A percentile compares a stretch with the other conserved stretches of the same genome.
Conservation (phyloP, 305 asterid genomes). For the Fraxinus angustifolia region DNA sequence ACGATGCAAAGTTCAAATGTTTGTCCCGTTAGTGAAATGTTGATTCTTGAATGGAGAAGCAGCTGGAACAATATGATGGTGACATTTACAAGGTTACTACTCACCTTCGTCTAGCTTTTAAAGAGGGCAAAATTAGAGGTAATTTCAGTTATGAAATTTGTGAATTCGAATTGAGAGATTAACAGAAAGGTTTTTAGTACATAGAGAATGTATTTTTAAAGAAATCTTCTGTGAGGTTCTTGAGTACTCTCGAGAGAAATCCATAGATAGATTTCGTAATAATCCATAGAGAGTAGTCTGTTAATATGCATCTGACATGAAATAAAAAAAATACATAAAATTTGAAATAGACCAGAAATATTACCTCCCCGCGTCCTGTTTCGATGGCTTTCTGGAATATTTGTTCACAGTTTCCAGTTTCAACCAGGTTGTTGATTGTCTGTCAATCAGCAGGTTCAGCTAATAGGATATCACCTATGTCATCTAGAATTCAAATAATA, state of each 20-base stretch:
- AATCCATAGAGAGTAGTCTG: too few species aligned
- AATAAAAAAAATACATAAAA: neutral
- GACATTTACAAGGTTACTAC: neutral
- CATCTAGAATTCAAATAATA: slow-evolving; percentile 2
- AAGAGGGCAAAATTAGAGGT: neutral
- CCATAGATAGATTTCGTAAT: too few species aligned
- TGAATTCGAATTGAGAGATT: neutral
- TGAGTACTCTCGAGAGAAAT: too few species aligned
- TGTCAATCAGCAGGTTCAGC: slow-evolving; percentile 27
- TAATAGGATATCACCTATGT: slow-evolving; percentile 10
- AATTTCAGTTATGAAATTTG: neutral
- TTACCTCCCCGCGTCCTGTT: slow-evolving; percentile 77
- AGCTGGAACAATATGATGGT: neutral
- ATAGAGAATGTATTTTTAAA: too few species aligned
- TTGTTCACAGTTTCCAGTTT: slow-evolving; percentile 86
- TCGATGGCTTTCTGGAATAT: slow-evolving; percentile 85
- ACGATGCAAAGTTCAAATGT: neutral
- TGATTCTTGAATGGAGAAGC: neutral
- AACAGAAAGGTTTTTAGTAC: neutral
- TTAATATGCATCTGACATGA: too few species aligned
- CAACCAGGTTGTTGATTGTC: slow-evolving; percentile 79
- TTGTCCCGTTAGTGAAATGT: neutral
- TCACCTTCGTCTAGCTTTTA: neutral
- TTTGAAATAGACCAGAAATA: neutral
- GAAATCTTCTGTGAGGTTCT: too few species aligned